Conservation (phyloP, 345 rosid species). For the Cardiospermum halicacabum region DNA sequence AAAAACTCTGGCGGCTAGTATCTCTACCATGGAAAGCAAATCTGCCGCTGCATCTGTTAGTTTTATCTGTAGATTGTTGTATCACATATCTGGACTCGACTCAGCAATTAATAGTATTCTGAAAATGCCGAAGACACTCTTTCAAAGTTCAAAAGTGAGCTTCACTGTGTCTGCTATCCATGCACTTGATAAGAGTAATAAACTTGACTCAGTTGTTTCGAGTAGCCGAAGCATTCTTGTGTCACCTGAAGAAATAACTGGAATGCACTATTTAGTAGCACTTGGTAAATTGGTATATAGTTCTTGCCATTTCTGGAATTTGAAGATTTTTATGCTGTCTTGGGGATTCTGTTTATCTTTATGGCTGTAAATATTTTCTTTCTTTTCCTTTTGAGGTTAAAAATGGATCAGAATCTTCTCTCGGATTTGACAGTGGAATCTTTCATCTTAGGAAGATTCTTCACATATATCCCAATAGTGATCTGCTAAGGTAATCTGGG, state of each 20-base stretch:
- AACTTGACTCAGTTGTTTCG: conserved; percentile 59
- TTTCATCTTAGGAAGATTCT: conserved; percentile 72
- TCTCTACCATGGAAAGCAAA: conserved; percentile 52
- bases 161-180: conserved; percentile 64
- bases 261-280: conserved; percentile 74
- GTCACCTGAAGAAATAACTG: conserved; percentile 52
- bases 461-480: conserved; percentile 73
- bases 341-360: conserved; percentile 3
- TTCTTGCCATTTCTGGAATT: conserved; percentile 11
- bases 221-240: conserved; percentile 41
- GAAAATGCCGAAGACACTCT: conserved; percentile 69
- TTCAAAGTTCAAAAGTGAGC: conserved; percentile 64
- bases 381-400: conserved; percentile 49
- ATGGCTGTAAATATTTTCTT: conserved; percentile 4
- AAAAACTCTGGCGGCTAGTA: conserved; percentile 49
- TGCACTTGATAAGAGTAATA: conserved; percentile 67
- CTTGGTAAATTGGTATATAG: conserved; percentile 69
- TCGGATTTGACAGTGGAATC: conserved; percentile 66
- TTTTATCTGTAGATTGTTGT: conserved; percentile 77
- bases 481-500: conserved; percentile 56
- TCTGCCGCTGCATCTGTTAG: conserved; percentile 59
- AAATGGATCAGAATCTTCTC: conserved; percentile 48
- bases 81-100: conserved; percentile 70
- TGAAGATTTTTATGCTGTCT: background rate
- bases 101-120: conserved; percentile 60